A percentile compares a stretch with the other conserved stretches of the same genome.
Conservation (phyloP, 106 monocot species). For the Platanthera zijinensis region DNA sequence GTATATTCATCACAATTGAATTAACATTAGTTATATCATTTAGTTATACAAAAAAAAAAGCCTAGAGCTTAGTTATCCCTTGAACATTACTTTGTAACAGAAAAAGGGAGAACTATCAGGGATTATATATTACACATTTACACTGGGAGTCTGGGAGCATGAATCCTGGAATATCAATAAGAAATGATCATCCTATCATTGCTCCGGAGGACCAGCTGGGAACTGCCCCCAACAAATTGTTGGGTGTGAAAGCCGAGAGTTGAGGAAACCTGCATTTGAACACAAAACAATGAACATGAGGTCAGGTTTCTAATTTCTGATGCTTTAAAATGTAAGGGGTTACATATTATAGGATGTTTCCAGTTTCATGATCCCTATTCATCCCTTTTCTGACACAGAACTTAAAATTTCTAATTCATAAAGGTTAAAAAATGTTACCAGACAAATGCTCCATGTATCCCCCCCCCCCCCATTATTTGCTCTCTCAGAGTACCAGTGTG, state of each 20-base stretch:
- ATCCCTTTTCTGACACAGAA: too few species aligned
- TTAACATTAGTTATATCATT: neutral
- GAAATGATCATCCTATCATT: conserved; percentile 6
- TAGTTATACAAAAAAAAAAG: neutral
- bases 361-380: too few species aligned
- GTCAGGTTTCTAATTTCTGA: too few species aligned
- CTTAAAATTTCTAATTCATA: too few species aligned
- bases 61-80: neutral
- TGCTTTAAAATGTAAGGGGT: too few species aligned
- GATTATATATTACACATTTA: neutral
- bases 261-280: conserved; percentile 20
- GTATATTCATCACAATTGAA: neutral
- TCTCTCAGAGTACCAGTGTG: too few species aligned
- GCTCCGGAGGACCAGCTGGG: conserved; percentile 40
- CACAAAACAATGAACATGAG: neutral
- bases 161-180: neutral
- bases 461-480: too few species aligned
- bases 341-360: too few species aligned
- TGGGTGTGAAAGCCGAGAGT: conserved; percentile 24
- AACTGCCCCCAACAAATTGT: conserved; percentile 42
- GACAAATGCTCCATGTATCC: too few species aligned
- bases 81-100: neutral
- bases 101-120: neutral
- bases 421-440: too few species aligned
- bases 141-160: neutral